Percentiles rank a stretch among this genome's conserved stretches.
Evolutionary conservation across 768 basidiomycete genomes (phyloP).

Genomic region (Hygrophoropsis aurantiaca): DNA sequence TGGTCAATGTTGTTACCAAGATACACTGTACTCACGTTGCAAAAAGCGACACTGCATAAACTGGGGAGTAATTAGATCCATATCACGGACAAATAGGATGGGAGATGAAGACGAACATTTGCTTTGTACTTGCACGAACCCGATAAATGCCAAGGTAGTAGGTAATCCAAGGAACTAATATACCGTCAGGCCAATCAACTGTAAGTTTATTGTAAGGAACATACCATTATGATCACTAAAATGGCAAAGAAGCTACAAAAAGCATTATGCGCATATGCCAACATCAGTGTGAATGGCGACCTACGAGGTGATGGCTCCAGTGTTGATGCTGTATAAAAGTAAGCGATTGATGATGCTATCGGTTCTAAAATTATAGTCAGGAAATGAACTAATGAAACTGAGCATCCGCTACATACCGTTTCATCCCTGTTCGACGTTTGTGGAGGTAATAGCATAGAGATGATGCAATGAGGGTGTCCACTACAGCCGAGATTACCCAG

Average conservation of each 20-base stretch:
- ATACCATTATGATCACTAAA: slow-evolving; percentile 8
- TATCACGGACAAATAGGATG: background rate
- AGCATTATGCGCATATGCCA: background rate
- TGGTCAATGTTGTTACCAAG: too few species aligned
- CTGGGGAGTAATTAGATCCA: background rate
- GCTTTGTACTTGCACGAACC: slow-evolving; percentile 15
- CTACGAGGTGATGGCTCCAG: slow-evolving; percentile 15
- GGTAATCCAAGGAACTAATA: slow-evolving; percentile 8
- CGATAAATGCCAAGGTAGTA: slow-evolving; percentile 3
- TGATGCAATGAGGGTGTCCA: slow-evolving; percentile 8
- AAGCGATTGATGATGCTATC: slow-evolving; percentile 12
- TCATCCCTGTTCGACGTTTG: slow-evolving; percentile 9
- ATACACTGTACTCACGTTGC: slow-evolving; percentile 17
- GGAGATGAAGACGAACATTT: slow-evolving; percentile 7
- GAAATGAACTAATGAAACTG: background rate
- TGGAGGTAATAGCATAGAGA: slow-evolving; percentile 12
- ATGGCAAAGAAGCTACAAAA: slow-evolving; percentile 7
- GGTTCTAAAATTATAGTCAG: background rate
- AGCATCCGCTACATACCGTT: background rate
- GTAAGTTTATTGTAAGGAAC: background rate
- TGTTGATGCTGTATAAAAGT: slow-evolving; percentile 17
- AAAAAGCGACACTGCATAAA: slow-evolving; percentile 16
- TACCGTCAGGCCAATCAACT: background rate
- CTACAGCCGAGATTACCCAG: slow-evolving; percentile 9
- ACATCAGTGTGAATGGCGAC: background rate